These are phyloP conservation scores for Globisporangium carolinianum DNA, from an alignment of 352 stramenopile genomes.

Conservation along the genomic window DNA sequence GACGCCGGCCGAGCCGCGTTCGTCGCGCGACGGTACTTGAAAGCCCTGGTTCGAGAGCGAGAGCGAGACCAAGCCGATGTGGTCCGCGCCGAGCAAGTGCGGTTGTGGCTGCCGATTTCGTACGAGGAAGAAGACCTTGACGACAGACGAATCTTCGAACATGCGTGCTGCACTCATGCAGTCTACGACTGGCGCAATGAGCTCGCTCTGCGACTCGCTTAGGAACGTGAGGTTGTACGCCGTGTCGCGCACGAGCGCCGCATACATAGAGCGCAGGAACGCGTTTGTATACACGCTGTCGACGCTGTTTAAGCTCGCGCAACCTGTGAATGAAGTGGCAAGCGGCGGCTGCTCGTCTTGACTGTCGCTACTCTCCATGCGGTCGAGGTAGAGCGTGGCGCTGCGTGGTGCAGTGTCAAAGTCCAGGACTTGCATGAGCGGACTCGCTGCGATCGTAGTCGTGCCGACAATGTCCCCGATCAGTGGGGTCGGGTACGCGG, in stretches of 20 bases:
- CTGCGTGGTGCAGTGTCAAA: slow-evolving; percentile 11
- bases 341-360: background rate
- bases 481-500: background rate
- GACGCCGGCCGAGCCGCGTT: slow-evolving; percentile 1
- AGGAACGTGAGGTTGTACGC: slow-evolving; percentile 14
- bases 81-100: slow-evolving; percentile 1
- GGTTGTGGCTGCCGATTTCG: slow-evolving; percentile 1
- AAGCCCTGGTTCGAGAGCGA: slow-evolving; percentile 7
- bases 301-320: background rate
- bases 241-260: slow-evolving; percentile 4
- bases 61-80: slow-evolving; percentile 4
- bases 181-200: slow-evolving; percentile 24
- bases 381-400: slow-evolving; percentile 2
- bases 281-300: slow-evolving; percentile 7
- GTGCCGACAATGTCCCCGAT: slow-evolving; percentile 9
- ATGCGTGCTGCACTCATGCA: slow-evolving; percentile 3
- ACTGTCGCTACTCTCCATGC: background rate
- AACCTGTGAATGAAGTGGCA: slow-evolving; percentile 2
- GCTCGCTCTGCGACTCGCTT: slow-evolving; percentile 12
- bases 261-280: slow-evolving; percentile 12
- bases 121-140: background rate
- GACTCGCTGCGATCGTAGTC: slow-evolving; percentile 21
- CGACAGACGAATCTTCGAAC: background rate
- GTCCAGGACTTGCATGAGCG: slow-evolving; percentile 15
- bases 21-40: background rate